These are phyloP conservation scores for Pichiaceae sp. DNA, from an alignment of 1,139 yeast species.

Conservation along the genomic window DNA sequence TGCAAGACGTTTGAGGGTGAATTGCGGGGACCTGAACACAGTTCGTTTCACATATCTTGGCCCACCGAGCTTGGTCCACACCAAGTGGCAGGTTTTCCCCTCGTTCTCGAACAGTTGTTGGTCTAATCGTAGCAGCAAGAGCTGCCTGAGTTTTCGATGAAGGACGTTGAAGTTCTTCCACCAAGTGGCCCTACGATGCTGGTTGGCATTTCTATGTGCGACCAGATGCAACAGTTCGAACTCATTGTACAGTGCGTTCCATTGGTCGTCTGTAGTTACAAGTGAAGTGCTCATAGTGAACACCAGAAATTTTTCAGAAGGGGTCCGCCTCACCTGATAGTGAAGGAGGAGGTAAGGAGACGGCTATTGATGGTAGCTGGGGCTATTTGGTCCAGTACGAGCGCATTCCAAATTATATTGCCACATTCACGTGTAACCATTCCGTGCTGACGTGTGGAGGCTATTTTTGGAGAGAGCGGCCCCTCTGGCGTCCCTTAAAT, in stretches of 20 bases:
- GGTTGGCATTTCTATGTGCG: constrained; percentile 67
- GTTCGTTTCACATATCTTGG: constrained; percentile 3
- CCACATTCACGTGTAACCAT: too few relatives aligned
- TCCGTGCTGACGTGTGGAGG: too few relatives aligned
- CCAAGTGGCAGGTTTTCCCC: constrained; percentile 5
- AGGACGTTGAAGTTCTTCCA: constrained; percentile 63
- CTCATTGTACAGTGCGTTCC: constrained; percentile 33
- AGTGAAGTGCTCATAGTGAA: too few relatives aligned
- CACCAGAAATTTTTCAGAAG: too few relatives aligned
- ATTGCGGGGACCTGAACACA: constrained; percentile 3
- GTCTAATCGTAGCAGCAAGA: constrained; percentile 23
- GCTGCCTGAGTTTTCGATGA: constrained; percentile 45
- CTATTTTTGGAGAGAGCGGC: too few relatives aligned
- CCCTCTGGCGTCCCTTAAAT: too few relatives aligned
- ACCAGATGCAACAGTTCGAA: constrained; percentile 49
- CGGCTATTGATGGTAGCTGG: neutral
- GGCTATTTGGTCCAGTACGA: too few relatives aligned
- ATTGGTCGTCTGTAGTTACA: too few relatives aligned
- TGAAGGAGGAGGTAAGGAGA: too few relatives aligned
- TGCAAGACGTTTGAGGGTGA: constrained; percentile 18
- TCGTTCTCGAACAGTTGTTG: constrained; percentile 14
- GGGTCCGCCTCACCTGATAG: too few relatives aligned
- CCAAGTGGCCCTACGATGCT: constrained; percentile 70
- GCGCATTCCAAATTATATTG: too few relatives aligned
- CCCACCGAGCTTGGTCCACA: constrained; percentile 5